Evolutionary conservation across 2,329 filamentous ascomycete genomes (phyloP), one percentile per base, ranked within the genome.

Genomic region (Fusarium liriodendri): DNA sequence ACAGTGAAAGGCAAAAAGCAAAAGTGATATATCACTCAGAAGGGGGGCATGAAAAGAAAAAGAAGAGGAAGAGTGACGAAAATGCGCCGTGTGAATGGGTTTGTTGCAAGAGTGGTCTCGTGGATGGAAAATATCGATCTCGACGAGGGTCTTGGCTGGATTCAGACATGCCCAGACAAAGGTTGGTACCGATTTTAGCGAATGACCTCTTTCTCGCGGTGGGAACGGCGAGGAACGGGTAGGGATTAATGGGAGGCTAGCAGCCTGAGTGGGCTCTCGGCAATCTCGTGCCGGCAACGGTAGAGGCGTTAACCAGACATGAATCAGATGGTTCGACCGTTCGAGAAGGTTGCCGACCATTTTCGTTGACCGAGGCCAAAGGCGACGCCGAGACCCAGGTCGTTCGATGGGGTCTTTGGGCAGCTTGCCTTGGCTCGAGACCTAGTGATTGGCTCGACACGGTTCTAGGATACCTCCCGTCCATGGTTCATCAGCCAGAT

Each of bases 341-440:
- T 69, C 57, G 47, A 66, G 67, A 63, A 58, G 54, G 14, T 38
- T 54, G 50, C 62, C 61, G 68, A 40, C 69, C 72, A 32, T 75
- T 72, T 75, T 74, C 69, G 72, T 62, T 75, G 72, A 75, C 72
- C 72, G 72, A 74, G 60, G 71, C 57, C 73, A 42, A 16, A 37
- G 50, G 64, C 50, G 40, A 59, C 60, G 60, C 52, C 71, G 62
- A 66, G 68, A 72, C 59, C 45, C 66, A 73, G 27, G 52, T 27
- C 32, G 60, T 64, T 67, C 52, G n/a, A 47, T 54, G 62, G 65
- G 54, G 42, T 20, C 40, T 47, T 61, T 20, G 38, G 16, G 27
- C 22, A 47, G 58, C 29, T 47, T 61, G 18, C n/a, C 35, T 47
- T 47, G 50, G 27, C 10, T 54, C 35, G 25, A n/a, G n/a, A 33